A percentile compares a stretch with the other conserved stretches of the same genome.
These are phyloP conservation scores for Mimosa bimucronata DNA, from an alignment of 306 rosid genomes.

Conservation along the genomic window DNA sequence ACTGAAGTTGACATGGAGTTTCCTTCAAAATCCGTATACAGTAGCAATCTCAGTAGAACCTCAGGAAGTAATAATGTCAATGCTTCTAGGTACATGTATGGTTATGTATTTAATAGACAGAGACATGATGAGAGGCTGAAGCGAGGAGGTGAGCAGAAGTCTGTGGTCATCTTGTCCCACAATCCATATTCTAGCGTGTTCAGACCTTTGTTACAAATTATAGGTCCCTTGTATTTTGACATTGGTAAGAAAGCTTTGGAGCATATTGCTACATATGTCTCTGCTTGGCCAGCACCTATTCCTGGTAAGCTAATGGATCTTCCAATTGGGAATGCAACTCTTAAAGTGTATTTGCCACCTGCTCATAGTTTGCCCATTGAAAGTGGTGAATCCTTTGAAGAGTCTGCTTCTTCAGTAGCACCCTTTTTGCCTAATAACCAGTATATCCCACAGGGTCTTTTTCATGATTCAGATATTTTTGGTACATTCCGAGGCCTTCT, in stretches of 20 bases:
- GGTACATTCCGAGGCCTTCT: conserved; percentile 78
- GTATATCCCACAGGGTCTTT: conserved; percentile 80
- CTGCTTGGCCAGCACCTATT: conserved; percentile 81
- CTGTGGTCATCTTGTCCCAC: conserved; percentile 81
- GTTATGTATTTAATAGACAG: conserved; percentile 90
- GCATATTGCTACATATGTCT: conserved; percentile 88
- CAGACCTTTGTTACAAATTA: conserved; percentile 86
- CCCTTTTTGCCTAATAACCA: conserved; percentile 79
- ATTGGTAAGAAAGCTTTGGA: conserved; percentile 89
- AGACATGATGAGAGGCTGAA: conserved; percentile 94
- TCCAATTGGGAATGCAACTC: conserved; percentile 85
- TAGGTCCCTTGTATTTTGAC: conserved; percentile 91
- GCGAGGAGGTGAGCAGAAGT: conserved; percentile 98
- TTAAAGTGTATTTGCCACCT: conserved; percentile 90
- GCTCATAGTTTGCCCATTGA: conserved; percentile 73
- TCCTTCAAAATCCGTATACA: conserved; percentile 40
- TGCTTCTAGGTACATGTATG: conserved; percentile 73
- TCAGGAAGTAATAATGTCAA: conserved; percentile 33
- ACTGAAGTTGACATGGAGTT: conserved; percentile 47
- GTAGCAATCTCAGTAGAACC: conserved; percentile 43
- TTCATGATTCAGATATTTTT: conserved; percentile 88
- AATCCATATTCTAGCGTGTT: conserved; percentile 82
- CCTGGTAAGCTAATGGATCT: conserved; percentile 91
- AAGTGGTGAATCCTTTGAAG: conserved; percentile 56
- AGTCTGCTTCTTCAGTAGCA: conserved; percentile 60